Base-by-base conservation (phyloP, 208 protist genomes). In the Tritrichomonas musculus region DNA sequence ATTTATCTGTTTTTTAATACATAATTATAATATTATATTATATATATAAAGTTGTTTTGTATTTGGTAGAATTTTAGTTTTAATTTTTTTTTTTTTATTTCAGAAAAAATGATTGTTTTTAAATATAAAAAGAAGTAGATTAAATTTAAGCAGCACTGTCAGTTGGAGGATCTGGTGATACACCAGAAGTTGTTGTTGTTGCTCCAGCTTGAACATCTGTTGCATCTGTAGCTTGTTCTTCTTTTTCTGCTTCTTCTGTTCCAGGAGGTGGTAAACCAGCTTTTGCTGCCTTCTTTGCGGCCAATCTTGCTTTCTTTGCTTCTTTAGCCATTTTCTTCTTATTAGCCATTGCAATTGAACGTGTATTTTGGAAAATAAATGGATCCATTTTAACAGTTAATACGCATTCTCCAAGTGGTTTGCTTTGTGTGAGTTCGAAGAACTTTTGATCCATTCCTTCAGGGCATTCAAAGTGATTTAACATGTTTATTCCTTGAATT, bases 361-460 rank as follows among this genome's bases (percentile, higher is more conserved):
- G 33, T 49, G 41, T 88, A 17, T 88, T 88, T 30, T 88, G 41
- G n/a, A 88, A 88, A 20, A 88, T 44, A 30, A 88, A 60, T 8
- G 77, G 27, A 30, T 88, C 77, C 77, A 88, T 88, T n/a, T 88
- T 88, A 8, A 88, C 77, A 8, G 77, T 88, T 14, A 88, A 50
- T 20, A 88, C 77, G 17, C 77, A 88, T 57, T 88, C 77, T 25
- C 77, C 41, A 33, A 88, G n/a, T 39, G 77, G 77, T n/a, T 88
- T 88, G 39, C 11, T 50, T 88, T 88, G 8, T n/a, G 47, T 49
- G 3, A 88, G 41, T 39, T 88, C 77, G 22, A 44, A 88, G 47
- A 60, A 88, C 30, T 88, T 88, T 57, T 88, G n/a, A 20, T 17
- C 41, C 1, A 88, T 88, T 88, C 77, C 77, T 88, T 88, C 77